Base-by-base conservation (phyloP, 805 yeast genomes). In the Phaffomyces antillensis region DNA sequence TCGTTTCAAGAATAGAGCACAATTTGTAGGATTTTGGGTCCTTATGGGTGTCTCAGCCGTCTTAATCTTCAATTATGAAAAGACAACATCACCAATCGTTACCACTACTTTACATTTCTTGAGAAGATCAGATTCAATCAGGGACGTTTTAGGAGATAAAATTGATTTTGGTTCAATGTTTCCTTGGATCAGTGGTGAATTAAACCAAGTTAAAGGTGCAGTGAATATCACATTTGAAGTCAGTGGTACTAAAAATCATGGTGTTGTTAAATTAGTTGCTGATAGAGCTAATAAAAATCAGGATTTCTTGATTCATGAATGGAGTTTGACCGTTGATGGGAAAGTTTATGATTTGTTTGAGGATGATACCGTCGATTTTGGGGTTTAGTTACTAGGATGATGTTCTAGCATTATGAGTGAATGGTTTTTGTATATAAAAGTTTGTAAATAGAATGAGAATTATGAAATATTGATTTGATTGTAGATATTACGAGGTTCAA, bases 21-120 rank as follows among this genome's bases (percentile, higher is more conserved):
- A 79, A 45, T 82, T 89, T 60, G 62, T 71, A 7, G 64, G 66
- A 3, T 85, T 84, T 58, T 64, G 74, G 39, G 62, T 68, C 13
- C 64, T 75, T 42, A 79, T 83, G 75, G 73, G 74, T 23, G 64
- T 71, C 5, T 66, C 83, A 2, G 65, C 83, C 40, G 68, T 75
- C 28, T 74, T 86, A 28, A 86, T 91, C 56, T 83, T 91, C 75
- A 90, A 93, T 70, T 90, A 91, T 65, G 99, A 93, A 62, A 90
- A 89, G 62, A 81, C 89, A 17, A 80, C 85, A 38, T 86, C 96
- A 13, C 97, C 98, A 1, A 76, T 91, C 47, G 84, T 91, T 55
- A 77, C 84, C 36, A 90, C 96, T 7, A 84, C 96, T 5, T 68
- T 93, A 62, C 89, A 87, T 63, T 84, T 87, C 51, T 66, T 91